These are phyloP conservation scores for Pharus latifolius DNA, from an alignment of 176 grass and related monocot genomes.

Conservation along the genomic window DNA sequence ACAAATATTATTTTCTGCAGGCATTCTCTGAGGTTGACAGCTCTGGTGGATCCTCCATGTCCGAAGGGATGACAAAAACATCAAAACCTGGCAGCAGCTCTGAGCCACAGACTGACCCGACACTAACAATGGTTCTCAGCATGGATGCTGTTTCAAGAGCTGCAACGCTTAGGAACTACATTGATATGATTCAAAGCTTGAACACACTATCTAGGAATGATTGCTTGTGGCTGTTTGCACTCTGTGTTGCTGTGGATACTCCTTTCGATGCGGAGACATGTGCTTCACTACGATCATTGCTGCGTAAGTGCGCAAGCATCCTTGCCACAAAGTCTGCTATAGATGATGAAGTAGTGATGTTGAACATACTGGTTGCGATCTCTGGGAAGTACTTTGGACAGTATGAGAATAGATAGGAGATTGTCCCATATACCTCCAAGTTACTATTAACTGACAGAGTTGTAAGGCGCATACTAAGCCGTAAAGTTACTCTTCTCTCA, in stretches of 20 bases:
- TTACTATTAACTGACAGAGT: too few relatives aligned
- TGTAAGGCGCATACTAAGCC: not conserved
- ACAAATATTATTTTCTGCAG: slow-evolving; percentile 14
- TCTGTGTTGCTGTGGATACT: slow-evolving; percentile 44
- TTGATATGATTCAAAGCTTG: slow-evolving; percentile 47
- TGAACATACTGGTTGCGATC: slow-evolving; percentile 66
- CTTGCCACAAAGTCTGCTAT: slow-evolving; percentile 33
- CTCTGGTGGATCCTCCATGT: slow-evolving; percentile 11
- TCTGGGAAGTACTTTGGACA: slow-evolving; percentile 75
- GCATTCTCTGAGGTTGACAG: slow-evolving; percentile 30
- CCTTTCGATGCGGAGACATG: slow-evolving; percentile 55
- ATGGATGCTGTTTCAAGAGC: slow-evolving; percentile 67
- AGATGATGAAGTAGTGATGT: slow-evolving; percentile 63
- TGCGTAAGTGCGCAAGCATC: slow-evolving; percentile 55
- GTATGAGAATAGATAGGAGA: slow-evolving; percentile 26
- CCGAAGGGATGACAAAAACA: not conserved
- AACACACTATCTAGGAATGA: slow-evolving; percentile 48
- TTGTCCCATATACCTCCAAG: too few relatives aligned
- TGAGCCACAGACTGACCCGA: slow-evolving; percentile 34
- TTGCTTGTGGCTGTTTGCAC: slow-evolving; percentile 77
- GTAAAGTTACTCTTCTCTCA: not conserved
- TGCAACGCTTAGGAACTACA: slow-evolving; percentile 50
- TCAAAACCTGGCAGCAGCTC: slow-evolving; percentile 15
- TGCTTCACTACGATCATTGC: slow-evolving; percentile 52
- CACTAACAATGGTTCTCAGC: slow-evolving; percentile 27